Base-by-base conservation (phyloP, 768 basidiomycete species). In the Leccinum uliginosum region DNA sequence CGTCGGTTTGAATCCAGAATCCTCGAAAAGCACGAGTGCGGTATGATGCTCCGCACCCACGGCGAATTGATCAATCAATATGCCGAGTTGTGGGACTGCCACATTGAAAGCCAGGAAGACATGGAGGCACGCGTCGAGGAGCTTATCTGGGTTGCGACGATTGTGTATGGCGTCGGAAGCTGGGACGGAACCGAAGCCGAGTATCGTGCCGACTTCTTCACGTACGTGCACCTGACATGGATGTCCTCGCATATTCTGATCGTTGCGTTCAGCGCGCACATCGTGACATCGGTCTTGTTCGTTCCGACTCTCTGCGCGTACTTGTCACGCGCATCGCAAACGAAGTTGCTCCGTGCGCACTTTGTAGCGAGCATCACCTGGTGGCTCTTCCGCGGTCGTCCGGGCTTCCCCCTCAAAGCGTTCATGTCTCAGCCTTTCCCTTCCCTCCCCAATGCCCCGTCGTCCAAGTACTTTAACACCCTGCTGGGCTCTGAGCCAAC, bases 271-370 rank as follows among this genome's bases (percentile, higher is more conserved):
- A 89, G 86, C 14, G 82, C 84, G 70, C 88, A 90, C 60, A 76
- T 88, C 12, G 80, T 89, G 34, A 91, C 88, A 0, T 86, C 86
- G 1, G 76, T 80, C 9, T 62, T 86, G 27, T 87, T 87, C 73
- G 56, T 87, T 17, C 77, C 83, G 0, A 77, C 85, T 1, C 54
- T 83, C 43, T 70, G 78, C 12, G 76, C 76, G 2, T 65, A 73
- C 56, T 59, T 83, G 53, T 82, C 85, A 72, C 88, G 83, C 60
- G 70, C 85, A 2, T 82, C 81, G 0, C 78, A 82, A 55, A 73
- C 72, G 4, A 68, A 80, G 15, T 73, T 89, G 14, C 76, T 91
- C n/a, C 80, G 79, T 8, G 72, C 77, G 2, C 86, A 86, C 70
- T 79, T 89, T 61, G 71, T 78, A 7, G 71, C 74, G 21, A 71